A percentile compares a stretch with the other conserved stretches of the same genome.
Conservation (phyloP, 2,329 filamentous ascomycete species). For the Aureobasidium sp. region DNA sequence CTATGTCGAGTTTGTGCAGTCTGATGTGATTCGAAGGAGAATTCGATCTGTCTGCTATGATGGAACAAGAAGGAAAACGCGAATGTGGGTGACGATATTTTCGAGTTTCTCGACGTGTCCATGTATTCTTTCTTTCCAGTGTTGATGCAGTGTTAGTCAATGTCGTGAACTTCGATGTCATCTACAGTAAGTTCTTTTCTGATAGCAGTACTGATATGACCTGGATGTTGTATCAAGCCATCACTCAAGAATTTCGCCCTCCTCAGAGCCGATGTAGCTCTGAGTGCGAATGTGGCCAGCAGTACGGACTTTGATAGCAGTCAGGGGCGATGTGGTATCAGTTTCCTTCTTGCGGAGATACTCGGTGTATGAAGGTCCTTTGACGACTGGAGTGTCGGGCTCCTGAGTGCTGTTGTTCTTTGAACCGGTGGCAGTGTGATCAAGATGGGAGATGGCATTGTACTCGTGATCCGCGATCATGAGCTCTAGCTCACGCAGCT, state of each 20-base stretch:
- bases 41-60: too few relatives aligned
- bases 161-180: too few relatives aligned
- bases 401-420: not conserved
- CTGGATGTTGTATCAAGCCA: not conserved
- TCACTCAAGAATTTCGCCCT: constrained; percentile 2
- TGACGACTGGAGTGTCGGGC: not conserved
- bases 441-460: too few relatives aligned
- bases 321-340: not conserved
- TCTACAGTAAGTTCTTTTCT: too few relatives aligned
- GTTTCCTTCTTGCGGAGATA: not conserved
- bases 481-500: not conserved
- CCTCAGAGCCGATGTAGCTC: not conserved
- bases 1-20: too few relatives aligned
- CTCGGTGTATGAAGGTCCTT: not conserved
- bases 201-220: not conserved
- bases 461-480: not conserved
- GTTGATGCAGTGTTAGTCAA: too few relatives aligned
- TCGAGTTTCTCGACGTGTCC: too few relatives aligned
- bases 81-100: too few relatives aligned
- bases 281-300: not conserved
- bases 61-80: too few relatives aligned
- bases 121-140: too few relatives aligned
- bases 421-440: not conserved
- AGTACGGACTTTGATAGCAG: not conserved
- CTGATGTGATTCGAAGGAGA: too few relatives aligned